These are phyloP conservation scores for Lactarius hatsudake DNA, from an alignment of 768 basidiomycete genomes.

Conservation along the genomic window DNA sequence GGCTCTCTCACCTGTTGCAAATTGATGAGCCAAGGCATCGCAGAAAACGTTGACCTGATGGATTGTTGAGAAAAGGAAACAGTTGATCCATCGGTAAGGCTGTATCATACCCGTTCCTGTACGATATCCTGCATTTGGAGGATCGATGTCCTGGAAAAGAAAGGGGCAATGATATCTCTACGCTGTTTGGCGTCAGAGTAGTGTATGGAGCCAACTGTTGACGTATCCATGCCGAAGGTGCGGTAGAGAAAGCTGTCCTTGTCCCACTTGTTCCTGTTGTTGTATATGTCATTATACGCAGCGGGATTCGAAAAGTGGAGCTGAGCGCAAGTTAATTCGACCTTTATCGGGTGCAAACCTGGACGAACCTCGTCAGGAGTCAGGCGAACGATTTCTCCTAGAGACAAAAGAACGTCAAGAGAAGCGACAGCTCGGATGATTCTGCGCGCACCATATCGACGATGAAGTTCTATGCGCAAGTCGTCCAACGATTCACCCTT, in stretches of 20 bases:
- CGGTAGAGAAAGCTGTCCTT: not conserved
- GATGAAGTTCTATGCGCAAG: not conserved
- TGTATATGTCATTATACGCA: too few relatives aligned
- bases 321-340: not conserved
- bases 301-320: not conserved
- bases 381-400: not conserved
- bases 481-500: not conserved
- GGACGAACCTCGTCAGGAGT: not conserved
- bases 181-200: not conserved
- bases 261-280: too few relatives aligned
- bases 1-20: not conserved
- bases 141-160: conserved; percentile 4
- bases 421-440: too few relatives aligned
- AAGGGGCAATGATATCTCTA: not conserved
- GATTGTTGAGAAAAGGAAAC: too few relatives aligned
- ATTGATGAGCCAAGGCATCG: not conserved
- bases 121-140: not conserved
- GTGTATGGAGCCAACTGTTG: not conserved
- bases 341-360: too few relatives aligned
- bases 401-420: not conserved
- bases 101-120: not conserved
- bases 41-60: not conserved
- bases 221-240: conserved; percentile 1
- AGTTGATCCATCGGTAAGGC: not conserved
- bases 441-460: not conserved